Conservation (phyloP, 106 monocot species). For the Vanilla planifolia region DNA sequence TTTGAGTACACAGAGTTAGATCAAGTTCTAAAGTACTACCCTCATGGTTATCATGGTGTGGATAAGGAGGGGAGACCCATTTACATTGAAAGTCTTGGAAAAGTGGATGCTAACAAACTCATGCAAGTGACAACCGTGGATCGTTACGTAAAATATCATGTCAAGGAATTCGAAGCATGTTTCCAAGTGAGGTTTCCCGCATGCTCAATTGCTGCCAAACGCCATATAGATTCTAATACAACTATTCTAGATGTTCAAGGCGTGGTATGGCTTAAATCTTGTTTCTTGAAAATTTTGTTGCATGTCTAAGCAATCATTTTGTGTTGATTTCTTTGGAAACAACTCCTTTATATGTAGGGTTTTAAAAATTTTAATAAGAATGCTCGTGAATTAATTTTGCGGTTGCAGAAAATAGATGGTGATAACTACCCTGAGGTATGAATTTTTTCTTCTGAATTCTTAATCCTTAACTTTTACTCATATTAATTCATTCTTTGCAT, state of each 20-base stretch:
- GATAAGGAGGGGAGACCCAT: constrained; percentile 83
- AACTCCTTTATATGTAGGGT: too few relatives aligned
- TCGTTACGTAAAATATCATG: constrained; percentile 69
- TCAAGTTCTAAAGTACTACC: constrained; percentile 63
- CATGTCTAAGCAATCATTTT: neutral
- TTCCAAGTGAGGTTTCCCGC: constrained; percentile 65
- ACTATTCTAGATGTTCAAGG: constrained; percentile 85
- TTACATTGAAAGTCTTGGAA: constrained; percentile 75
- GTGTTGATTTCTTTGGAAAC: neutral
- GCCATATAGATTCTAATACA: constrained; percentile 72
- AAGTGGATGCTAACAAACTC: constrained; percentile 61
- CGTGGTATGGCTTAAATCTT: too few relatives aligned
- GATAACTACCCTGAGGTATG: constrained; percentile 92
- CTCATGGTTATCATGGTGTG: constrained; percentile 78
- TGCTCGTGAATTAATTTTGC: constrained; percentile 72
- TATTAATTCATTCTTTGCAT: neutral
- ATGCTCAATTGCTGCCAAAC: constrained; percentile 80
- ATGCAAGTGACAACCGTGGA: constrained; percentile 79
- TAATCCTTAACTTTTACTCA: neutral
- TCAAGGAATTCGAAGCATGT: constrained; percentile 68
- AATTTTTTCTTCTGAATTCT: neutral
- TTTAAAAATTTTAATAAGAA: constrained; percentile 75
- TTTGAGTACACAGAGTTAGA: constrained; percentile 54
- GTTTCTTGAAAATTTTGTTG: too few relatives aligned
- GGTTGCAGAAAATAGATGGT: constrained; percentile 69